Evolutionary conservation across 1,284 basidiomycete genomes (phyloP), one percentile per base, ranked within the genome.

Genomic region (Mycosarcoma maydis): DNA sequence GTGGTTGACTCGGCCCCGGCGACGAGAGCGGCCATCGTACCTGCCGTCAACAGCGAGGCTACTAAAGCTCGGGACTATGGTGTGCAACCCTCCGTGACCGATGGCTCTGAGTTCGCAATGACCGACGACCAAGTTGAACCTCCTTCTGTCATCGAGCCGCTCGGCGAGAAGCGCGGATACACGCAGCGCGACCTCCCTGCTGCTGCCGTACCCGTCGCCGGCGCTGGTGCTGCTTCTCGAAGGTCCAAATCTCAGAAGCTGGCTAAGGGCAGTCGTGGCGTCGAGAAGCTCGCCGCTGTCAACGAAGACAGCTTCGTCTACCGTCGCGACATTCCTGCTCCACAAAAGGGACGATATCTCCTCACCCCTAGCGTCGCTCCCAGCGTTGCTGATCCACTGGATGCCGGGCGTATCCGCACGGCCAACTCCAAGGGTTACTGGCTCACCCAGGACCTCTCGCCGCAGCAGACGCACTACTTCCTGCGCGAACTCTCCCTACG

Each of bases 381-480:
- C 13, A 72, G 69, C 27, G 64, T 62, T n/a, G 64, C 62, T 23
- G 69, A 72, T 23, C 57, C 69, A 3, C 40, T 71, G 26, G 57
- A 66, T 27, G 56, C 50, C 11, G 61, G 68, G 5, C 53, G 61
- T 11, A 55, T 32, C 22, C 43, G 41, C 22, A 19, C 32, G 5
- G 38, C 49, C 16, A 42, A 19, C 37, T 37, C 45, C 16, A 45
- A 56, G 42, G 69, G 64, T 10, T 47, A 66, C 14, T 78, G 77
- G 77, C 72, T 77, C 19, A 37, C 71, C 27, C 59, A 69, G 30
- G 65, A 69, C 30, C 47, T 78, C 14, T 46, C 67, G 20, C 61
- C 74, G 2, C 68, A 78, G 59, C 68, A 77, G 52, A 65, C 60
- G 7, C 72, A 78, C 62, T 80, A 76, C 60, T 71, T 80, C 47